Base-by-base conservation (phyloP, 768 basidiomycete species). In the Saitozyma sp. region DNA sequence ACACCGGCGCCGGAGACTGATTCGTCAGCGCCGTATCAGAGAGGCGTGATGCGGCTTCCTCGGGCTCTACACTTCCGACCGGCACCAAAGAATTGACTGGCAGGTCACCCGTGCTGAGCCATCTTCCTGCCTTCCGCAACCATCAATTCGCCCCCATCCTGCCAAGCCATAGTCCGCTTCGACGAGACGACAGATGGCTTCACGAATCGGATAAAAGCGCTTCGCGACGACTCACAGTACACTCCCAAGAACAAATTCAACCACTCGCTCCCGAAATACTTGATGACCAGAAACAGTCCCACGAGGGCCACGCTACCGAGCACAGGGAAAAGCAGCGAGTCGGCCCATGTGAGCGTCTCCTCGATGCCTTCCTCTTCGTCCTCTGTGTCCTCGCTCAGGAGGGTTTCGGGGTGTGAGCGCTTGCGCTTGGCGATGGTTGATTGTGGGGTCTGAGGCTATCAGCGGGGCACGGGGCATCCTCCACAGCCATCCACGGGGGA, bases 231-330 rank as follows among this genome's bases (percentile, higher is more conserved):
- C 58, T 72, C 62, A 71, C 80, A 76, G 56, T 81, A 81, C 0
- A 71, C 65, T 16, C 78, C 87, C 20, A 95, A 81, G 6, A 92
- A 67, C 83, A 84, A 85, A 79, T 94, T 94, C 60, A 95, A 86
- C 88, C 90, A 90, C 61, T 86, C 86, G 68, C 66, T 86, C 40
- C 91, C 90, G 56, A 89, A 79, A 75, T 87, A 91, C 71, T 86
- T 88, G 59, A 95, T 83, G 37, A 89, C 77, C 58, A 84, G 64
- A 70, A 89, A 93, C 64, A 92, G 76, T 6, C 87, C 85, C 66
- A 90, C 81, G 39, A 95, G 82, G 40, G 84, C 84, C 7, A 82
- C 82, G 0, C 90, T 91, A 6, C 89, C 91, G 38, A 80, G 53
- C 1, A 80, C 59, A 11, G 81, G 80, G 56, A 81, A 79, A 52